These are phyloP conservation scores for Neoscytalidium dimidiatum DNA, from an alignment of 2,329 filamentous ascomycete species.

Conservation along the genomic window DNA sequence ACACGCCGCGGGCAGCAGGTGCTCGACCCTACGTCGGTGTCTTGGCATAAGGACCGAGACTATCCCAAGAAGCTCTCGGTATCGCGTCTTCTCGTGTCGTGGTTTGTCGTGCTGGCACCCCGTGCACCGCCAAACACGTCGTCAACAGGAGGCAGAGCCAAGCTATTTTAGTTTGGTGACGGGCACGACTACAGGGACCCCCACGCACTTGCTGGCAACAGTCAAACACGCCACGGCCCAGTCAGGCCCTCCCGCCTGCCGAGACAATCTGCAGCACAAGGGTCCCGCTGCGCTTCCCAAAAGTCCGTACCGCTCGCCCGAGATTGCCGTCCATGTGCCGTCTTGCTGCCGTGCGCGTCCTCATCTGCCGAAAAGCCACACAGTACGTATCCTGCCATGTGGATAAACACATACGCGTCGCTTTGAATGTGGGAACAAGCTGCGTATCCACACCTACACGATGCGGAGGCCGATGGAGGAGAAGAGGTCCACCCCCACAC, in stretches of 20 bases:
- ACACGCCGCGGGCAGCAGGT: not conserved
- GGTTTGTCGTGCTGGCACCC: not conserved
- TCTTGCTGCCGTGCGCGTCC: too few relatives aligned
- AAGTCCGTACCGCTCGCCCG: not conserved
- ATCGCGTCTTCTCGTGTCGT: not conserved
- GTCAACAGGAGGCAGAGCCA: not conserved
- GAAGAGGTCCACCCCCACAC: not conserved
- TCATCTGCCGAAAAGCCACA: too few relatives aligned
- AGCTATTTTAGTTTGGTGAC: not conserved
- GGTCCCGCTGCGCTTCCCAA: not conserved
- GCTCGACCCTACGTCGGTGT: not conserved
- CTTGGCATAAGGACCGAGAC: not conserved
- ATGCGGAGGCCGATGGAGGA: not conserved
- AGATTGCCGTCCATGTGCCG: not conserved
- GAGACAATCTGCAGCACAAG: not conserved
- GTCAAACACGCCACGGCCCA: not conserved
- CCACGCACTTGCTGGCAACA: too few relatives aligned
- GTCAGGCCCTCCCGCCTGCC: not conserved
- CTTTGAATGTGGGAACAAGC: too few relatives aligned
- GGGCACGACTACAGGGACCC: not conserved
- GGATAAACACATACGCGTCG: too few relatives aligned
- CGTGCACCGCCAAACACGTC: not conserved
- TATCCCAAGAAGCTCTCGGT: too few relatives aligned
- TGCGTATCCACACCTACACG: too few relatives aligned
- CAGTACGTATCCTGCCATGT: not conserved